These are phyloP conservation scores for Phytophthora aleatoria DNA, from an alignment of 352 stramenopile genomes.

Conservation along the genomic window DNA sequence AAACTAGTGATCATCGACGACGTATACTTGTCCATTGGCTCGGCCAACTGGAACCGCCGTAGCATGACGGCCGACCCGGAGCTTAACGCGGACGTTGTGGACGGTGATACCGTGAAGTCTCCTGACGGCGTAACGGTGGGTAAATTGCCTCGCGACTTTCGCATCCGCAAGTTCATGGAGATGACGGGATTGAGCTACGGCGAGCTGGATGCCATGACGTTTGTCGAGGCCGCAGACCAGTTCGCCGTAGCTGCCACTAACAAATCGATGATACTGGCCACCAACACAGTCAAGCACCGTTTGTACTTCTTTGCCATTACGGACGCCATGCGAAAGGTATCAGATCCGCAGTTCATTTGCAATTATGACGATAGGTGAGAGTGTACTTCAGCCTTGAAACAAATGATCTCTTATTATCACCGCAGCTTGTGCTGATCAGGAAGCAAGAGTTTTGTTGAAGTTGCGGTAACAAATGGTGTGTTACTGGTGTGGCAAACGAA, in stretches of 20 bases:
- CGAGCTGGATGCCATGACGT: conserved; percentile 44
- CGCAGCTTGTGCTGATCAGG: not conserved
- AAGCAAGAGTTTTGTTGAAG: too few species aligned
- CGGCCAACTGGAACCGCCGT: conserved; percentile 56
- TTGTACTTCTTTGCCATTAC: conserved; percentile 7
- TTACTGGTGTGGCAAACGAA: not conserved
- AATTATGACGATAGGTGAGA: not conserved
- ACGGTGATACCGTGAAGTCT: conserved; percentile 23
- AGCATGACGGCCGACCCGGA: conserved; percentile 39
- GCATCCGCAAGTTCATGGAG: conserved; percentile 41
- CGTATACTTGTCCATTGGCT: conserved; percentile 57
- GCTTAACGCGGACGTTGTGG: conserved; percentile 51
- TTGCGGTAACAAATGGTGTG: not conserved
- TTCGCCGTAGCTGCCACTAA: conserved; percentile 33
- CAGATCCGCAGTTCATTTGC: conserved; percentile 12
- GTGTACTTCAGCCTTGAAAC: not conserved
- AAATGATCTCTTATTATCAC: not conserved
- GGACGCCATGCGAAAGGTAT: conserved; percentile 6
- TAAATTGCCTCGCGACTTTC: conserved; percentile 36
- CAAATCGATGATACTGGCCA: conserved; percentile 23
- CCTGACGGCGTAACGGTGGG: conserved; percentile 33
- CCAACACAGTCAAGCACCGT: conserved; percentile 8
- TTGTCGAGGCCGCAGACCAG: conserved; percentile 41
- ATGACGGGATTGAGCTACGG: conserved; percentile 41
- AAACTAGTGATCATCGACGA: conserved; percentile 60